Conservation (phyloP, 2,329 filamentous ascomycete species). For the Colletotrichum sojae region DNA sequence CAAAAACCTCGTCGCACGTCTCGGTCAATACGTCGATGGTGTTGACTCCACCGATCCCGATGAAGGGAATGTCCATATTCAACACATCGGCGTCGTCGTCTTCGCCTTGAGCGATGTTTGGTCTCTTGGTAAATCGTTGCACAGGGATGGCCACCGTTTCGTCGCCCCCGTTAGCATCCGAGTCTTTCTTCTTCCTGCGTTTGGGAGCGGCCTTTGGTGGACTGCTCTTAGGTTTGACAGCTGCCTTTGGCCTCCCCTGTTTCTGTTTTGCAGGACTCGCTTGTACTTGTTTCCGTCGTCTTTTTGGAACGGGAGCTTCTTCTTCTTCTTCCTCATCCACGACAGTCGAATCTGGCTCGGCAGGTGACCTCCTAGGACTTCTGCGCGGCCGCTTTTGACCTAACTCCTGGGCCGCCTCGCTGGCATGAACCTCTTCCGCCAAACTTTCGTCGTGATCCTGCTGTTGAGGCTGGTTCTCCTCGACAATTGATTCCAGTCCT, state of each 20-base stretch:
- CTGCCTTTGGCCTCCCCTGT: conserved; percentile 46
- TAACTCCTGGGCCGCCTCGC: conserved; percentile 58
- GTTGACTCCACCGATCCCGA: conserved; percentile 70
- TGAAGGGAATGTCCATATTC: conserved; percentile 66
- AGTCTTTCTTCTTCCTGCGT: conserved; percentile 41
- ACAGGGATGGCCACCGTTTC: conserved; percentile 68
- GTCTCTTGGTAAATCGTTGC: conserved; percentile 70
- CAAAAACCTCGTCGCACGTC: conserved; percentile 73
- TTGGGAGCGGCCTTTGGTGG: conserved; percentile 41
- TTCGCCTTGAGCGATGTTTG: conserved; percentile 57
- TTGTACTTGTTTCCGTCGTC: conserved; percentile 52
- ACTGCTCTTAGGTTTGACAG: conserved; percentile 43
- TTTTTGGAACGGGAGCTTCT: conserved; percentile 52
- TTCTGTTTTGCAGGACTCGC: conserved; percentile 61
- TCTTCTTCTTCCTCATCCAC: conserved; percentile 47
- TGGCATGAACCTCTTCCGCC: conserved; percentile 60
- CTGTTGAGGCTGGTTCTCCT: conserved; percentile 11
- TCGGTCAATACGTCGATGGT: conserved; percentile 74
- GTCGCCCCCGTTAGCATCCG: conserved; percentile 21
- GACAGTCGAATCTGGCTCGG: conserved; percentile 56
- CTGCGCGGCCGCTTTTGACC: conserved; percentile 60
- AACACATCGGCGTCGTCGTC: conserved; percentile 60
- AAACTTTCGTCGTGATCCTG: conserved; percentile 43
- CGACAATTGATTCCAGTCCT: not conserved
- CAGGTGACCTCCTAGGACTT: conserved; percentile 55